phyloP scores from a whole-genome alignment of 1,139 yeast genomes.

The Debaryomyces nepalensis region DNA sequence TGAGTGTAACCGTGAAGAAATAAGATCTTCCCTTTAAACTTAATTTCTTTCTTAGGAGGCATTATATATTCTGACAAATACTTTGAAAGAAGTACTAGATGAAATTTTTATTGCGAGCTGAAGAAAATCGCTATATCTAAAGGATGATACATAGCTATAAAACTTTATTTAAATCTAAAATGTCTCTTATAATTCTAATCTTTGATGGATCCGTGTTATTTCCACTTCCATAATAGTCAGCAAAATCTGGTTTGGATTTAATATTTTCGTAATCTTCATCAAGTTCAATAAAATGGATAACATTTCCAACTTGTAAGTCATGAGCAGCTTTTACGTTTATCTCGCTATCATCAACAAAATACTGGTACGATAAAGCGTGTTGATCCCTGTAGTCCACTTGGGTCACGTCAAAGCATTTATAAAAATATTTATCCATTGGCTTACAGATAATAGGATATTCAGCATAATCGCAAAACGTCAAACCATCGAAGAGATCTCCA shows the following conservation, averaged over 20 bases:
- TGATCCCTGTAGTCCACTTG: constrained; percentile 57
- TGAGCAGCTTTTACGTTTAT: constrained; percentile 63
- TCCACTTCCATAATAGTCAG: constrained; percentile 41
- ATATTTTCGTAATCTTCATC: constrained; percentile 46
- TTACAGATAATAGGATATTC: constrained; percentile 75
- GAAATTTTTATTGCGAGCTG: background rate
- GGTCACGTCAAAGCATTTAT: constrained; percentile 64
- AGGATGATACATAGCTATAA: constrained; percentile 13
- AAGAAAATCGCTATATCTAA: background rate
- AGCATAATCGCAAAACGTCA: constrained; percentile 87
- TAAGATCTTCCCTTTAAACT: constrained; percentile 35
- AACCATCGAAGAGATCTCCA: constrained; percentile 90
- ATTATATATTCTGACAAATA: no score
- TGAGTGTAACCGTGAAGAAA: constrained; percentile 53
- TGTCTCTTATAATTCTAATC: constrained; percentile 37
- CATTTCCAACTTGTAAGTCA: constrained; percentile 54
- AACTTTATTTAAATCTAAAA: constrained; percentile 32
- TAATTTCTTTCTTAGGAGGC: constrained; percentile 8
- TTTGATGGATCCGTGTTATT: constrained; percentile 31
- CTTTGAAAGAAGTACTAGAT: background rate
- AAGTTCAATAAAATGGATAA: constrained; percentile 62
- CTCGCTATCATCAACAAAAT: constrained; percentile 84
- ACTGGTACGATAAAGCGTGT: constrained; percentile 33
- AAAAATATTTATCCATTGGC: constrained; percentile 66
- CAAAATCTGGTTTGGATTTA: constrained; percentile 33